phyloP scores from a whole-genome alignment of 345 rosid genomes.

The Sisymbrium altissimum region DNA sequence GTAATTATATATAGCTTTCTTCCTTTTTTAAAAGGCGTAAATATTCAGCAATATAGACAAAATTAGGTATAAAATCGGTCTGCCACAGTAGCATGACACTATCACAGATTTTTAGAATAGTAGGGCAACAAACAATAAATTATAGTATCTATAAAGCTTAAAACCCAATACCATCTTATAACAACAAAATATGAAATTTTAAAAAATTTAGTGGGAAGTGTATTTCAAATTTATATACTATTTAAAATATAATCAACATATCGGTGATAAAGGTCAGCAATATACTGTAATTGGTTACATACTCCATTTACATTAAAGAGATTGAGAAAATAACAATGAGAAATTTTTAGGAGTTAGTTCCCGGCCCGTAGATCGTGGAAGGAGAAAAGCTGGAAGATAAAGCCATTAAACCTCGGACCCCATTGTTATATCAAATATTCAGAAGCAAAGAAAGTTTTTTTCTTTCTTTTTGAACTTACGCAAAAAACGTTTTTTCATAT shows the following conservation, averaged over 20 bases:
- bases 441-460: too few relatives aligned
- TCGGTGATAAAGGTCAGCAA: background rate
- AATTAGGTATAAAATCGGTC: conserved; percentile 29
- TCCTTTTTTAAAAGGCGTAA: background rate
- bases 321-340: background rate
- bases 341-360: background rate
- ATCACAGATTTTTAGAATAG: background rate
- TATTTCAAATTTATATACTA: background rate
- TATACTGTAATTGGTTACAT: too few relatives aligned
- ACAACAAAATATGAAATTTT: too few relatives aligned
- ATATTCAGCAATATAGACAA: conserved; percentile 17
- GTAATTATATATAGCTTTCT: conserved; percentile 9
- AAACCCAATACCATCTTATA: background rate
- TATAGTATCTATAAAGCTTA: background rate
- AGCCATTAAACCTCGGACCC: conserved; percentile 22
- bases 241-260: background rate
- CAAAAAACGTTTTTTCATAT: too few relatives aligned
- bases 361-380: conserved; percentile 9
- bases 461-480: too few relatives aligned
- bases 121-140: background rate
- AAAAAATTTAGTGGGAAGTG: background rate
- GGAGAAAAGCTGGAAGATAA: conserved; percentile 15
- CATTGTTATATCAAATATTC: background rate
- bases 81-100: conserved; percentile 8
- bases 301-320: background rate